Base-by-base conservation (phyloP, 2,329 filamentous ascomycete species). In the Pezicula carpinea region DNA sequence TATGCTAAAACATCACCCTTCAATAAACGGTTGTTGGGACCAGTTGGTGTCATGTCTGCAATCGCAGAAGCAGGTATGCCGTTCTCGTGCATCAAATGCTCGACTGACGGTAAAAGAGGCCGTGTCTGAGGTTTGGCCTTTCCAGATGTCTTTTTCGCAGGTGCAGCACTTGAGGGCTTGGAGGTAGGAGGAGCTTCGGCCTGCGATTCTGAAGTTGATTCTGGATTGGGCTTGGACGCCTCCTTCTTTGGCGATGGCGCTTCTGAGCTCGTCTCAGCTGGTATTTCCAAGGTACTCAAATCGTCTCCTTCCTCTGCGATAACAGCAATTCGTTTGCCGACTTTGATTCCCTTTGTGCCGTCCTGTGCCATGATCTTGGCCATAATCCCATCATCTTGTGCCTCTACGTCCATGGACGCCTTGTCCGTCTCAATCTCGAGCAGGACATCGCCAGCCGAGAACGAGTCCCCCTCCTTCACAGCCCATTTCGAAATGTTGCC, bases 1-100 rank as follows among this genome's bases (percentile, higher is more conserved):
- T 92, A 93, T 40, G 90, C 91, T 45, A 99, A 81, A 6, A 99
- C 85, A 64, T 99, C 93, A 47, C 93, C 93, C 76, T 99, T 99
- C 52, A 99, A 77, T 46, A 99, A 75, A 51, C 93, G 84, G 48
- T 91, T 90, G 60, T 84, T 83, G 23, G 93, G 93, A 19, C 93
- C 93, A 17, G 88, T 92, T 5, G 90, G 86, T 44, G 83, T 86
- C 66, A 97, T 96, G 66, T 87, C 85, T 68, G 82, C 76, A 44
- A 90, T 76, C 49, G 90, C 87, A 39, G 83, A 82, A 56, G 85
- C 80, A 59, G 86, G 77, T 46, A 99, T 72, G 53, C 85, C 83
- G 62, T 95, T 83, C 66, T 85, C 76, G 67, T 87, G 86, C 52
- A 97, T 76, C 48, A 97, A 77, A 59, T 89, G 82, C 63, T 81